phyloP scores from a whole-genome alignment of 2,329 filamentous ascomycete genomes.

The Trichoderma oligosporum region DNA sequence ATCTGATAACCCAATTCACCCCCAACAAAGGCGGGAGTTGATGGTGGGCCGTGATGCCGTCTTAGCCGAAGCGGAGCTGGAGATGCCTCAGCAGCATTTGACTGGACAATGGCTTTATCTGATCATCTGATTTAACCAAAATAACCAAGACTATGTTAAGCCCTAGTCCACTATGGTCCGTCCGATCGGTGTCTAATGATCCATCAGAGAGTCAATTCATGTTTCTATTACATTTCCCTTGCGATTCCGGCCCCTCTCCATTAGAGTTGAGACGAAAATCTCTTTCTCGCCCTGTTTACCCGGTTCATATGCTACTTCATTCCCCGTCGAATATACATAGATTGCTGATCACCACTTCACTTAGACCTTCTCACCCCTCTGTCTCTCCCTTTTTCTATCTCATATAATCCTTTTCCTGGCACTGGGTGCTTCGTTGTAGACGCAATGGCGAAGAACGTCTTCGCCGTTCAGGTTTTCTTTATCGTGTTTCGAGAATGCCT shows the following conservation, averaged over 20 bases:
- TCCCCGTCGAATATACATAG: constrained; percentile 4
- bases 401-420: neutral
- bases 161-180: neutral
- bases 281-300: neutral
- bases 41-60: constrained; percentile 15
- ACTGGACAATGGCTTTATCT: constrained; percentile 12
- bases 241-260: neutral
- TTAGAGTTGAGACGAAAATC: neutral
- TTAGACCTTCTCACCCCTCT: neutral
- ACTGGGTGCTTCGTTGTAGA: neutral
- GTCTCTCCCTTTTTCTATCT: neutral
- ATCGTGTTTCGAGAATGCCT: constrained; percentile 77
- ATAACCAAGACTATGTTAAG: neutral
- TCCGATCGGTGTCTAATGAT: neutral
- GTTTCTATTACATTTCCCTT: constrained; percentile 1
- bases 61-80: constrained; percentile 14
- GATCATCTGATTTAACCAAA: constrained; percentile 17
- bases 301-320: neutral
- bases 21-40: neutral
- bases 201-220: constrained; percentile 7
- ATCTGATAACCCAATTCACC: constrained; percentile 15
- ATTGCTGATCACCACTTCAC: constrained; percentile 2
- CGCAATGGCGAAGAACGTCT: constrained; percentile 59
- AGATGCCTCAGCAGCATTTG: constrained; percentile 5
- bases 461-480: constrained; percentile 75